Evolutionary conservation across 2,329 filamentous ascomycete genomes (phyloP), one percentile per base, ranked within the genome.

Genomic region (Claviceps citrina): DNA sequence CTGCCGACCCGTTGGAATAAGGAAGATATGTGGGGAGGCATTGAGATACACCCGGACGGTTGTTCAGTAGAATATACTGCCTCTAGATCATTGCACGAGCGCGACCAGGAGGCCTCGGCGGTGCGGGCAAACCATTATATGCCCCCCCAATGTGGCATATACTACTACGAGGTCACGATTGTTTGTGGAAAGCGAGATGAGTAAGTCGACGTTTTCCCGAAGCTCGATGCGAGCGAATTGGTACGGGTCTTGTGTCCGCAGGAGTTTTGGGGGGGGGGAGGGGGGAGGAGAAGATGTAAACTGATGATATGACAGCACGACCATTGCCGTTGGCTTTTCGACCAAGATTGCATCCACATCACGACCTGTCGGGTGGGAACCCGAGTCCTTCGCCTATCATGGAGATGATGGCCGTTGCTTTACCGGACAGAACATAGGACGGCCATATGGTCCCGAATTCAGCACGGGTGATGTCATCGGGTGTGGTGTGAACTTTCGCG

Each of bases 121-220:
- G 77, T 94, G 43, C 77, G 91, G 41, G 76, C 87, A 22, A 82
- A 98, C 57, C 70, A 86, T 56, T 74, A 78, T 36, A 95, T 96
- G 76, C 86, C 91, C 4, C 70, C 77, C 27, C 81, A 93, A 53
- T 91, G 84, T 49, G 91, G 91, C 2, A 80, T 98, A 44, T 98
- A 94, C 59, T 98, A 98, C 58, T 98, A 78, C 54, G 91, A 98
- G 56, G 69, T 81, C 19, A 61, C 61, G 13, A 64, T 76, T 36
- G 43, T 71, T 20, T 61, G 64, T 13, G 66, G 62, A 39, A 71
- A 67, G 51, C 60, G 62, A 46, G 69, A 73, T 32, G 72, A 76
- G 70, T 76, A 62, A 40, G 71, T 68, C 8, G 31, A 40, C 10
- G 7, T n/a, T 13, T 19, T 13, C 26, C 12, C 15, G 18, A 5